Evolutionary conservation across 169 alveolate species (phyloP), one percentile per base, ranked within the genome.

Genomic region (Pseudocohnilembus persalinus): DNA sequence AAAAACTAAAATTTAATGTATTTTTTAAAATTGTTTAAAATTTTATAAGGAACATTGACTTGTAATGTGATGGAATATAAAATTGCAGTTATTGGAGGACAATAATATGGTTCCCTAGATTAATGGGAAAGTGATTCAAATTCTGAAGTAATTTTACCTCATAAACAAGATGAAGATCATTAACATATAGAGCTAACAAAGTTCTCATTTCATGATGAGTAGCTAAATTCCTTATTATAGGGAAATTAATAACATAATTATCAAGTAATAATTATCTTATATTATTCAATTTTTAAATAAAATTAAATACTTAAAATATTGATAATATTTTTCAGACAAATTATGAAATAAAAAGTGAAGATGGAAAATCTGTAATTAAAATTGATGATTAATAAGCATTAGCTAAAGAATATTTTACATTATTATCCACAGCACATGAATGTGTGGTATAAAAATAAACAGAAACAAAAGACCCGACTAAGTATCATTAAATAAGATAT

Each of bases 21-120:
- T 49, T 49, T 49, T 11, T 49, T 49, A 11, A 11, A 11, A 49
- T 49, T 49, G 4, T 11, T 49, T 49, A 11, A 11, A 11, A 11
- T 49, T 49, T 11, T 11, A 49, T 49, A 11, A 49, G 68, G 98
- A 32, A 96, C 98, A 28, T 85, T 96, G 65, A 96, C 98, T n/a
- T 89, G 93, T 29, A 96, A 93, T 81, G 83, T 82, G 29, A 88
- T 93, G 92, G 92, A 87, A 32, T 91, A 89, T 49, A 91, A 81
- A 32, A 73, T 77, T 72, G 81, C 83, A 31, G 79, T 79, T 1
- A 82, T 85, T 15, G 93, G 93, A 6, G 73, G 29, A 15, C 15
- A 29, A 6, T 76, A 75, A 0, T 89, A 89, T 85, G 90, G 90
- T 0, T 35, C 81, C 73, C 72, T 29, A 29, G 49, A 68, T n/a